Evolutionary conservation across 2,329 filamentous ascomycete species (phyloP), one percentile per base, ranked within the genome.

Genomic region (Coniella lustricola): DNA sequence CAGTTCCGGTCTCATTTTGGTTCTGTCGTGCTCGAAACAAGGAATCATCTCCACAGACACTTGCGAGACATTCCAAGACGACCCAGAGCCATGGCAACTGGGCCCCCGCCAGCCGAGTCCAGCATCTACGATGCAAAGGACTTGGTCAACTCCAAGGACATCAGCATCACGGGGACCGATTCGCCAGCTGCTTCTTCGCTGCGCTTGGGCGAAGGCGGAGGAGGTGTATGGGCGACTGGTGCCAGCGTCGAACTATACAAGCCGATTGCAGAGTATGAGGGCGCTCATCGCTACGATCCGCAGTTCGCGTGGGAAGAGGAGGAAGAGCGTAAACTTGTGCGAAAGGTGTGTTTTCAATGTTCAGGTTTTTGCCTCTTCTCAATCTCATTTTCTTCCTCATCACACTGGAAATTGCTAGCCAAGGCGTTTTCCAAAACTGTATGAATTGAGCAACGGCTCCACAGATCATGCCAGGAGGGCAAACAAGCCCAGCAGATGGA

Each of bases 201-300:
- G 29, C 33, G 51, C 32, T 20, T 54, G 3, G 51, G 49, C 7
- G 12, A 54, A 21, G 49, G 45, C 14, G 51, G 51, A 1, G 51
- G 51, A 16, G 51, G 51, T 9, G 51, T 44, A 4, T 52, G 21
- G 34, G 51, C 49, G 12, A 29, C 20, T 4, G 51, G 51, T 9
- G 51, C 49, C 3, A 38, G 20, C 1, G 35, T 54, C 22, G 22
- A 62, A 63, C 32, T 40, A 8, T 77, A 77, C 54, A 68, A 69
- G 50, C 76, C 76, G 0, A 73, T 78, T n/a, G 68, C 70, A 2
- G 63, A 63, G 7, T 82, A 81, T 56, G 79, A 84, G 56, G 77
- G 77, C 3, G 62, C 68, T 8, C 79, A 82, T 60, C 69, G 78
- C 43, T 82, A 74, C 58, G 78, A 83, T 55, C 77, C 78, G 0